phyloP scores from a whole-genome alignment of 2,329 filamentous ascomycete species.

The Clathrospora elynae region DNA sequence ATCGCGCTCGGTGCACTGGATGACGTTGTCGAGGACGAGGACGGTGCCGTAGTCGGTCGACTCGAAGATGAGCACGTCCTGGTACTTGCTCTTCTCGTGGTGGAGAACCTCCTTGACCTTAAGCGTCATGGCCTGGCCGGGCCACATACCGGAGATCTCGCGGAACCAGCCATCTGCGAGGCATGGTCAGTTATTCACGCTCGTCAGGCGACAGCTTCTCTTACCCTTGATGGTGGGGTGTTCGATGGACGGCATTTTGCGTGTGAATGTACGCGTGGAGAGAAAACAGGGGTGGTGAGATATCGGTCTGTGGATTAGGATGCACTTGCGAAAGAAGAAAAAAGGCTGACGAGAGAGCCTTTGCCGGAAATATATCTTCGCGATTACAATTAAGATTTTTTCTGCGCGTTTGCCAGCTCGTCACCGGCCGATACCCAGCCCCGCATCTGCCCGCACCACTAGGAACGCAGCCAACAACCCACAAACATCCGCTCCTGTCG shows the following conservation, averaged over 20 bases:
- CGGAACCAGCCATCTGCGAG: conserved; percentile 97
- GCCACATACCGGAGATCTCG: conserved; percentile 99
- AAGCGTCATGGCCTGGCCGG: conserved; percentile 94
- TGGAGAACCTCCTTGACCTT: conserved; percentile 93
- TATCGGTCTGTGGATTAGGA: not conserved
- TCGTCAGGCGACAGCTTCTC: conserved; percentile 1
- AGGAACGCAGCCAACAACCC: too few relatives aligned
- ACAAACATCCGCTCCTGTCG: too few relatives aligned
- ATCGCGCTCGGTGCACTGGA: conserved; percentile 97
- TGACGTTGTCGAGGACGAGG: conserved; percentile 96
- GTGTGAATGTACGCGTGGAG: conserved; percentile 5
- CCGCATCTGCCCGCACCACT: too few relatives aligned
- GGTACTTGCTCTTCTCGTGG: conserved; percentile 99
- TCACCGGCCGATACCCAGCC: too few relatives aligned
- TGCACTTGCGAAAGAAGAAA: conserved; percentile 13
- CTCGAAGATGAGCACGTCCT: conserved; percentile 98
- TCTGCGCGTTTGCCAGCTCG: too few relatives aligned
- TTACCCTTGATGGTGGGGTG: conserved; percentile 79
- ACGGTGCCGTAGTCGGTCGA: conserved; percentile 96
- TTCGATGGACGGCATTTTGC: conserved; percentile 68
- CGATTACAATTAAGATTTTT: conserved; percentile 28
- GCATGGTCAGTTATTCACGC: conserved; percentile 4
- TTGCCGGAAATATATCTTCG: conserved; percentile 29
- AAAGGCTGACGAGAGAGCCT: conserved; percentile 17
- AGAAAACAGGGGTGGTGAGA: conserved; percentile 6